Evolutionary conservation across 768 basidiomycete genomes (phyloP).

Genomic region (Termitomyces sp.): DNA sequence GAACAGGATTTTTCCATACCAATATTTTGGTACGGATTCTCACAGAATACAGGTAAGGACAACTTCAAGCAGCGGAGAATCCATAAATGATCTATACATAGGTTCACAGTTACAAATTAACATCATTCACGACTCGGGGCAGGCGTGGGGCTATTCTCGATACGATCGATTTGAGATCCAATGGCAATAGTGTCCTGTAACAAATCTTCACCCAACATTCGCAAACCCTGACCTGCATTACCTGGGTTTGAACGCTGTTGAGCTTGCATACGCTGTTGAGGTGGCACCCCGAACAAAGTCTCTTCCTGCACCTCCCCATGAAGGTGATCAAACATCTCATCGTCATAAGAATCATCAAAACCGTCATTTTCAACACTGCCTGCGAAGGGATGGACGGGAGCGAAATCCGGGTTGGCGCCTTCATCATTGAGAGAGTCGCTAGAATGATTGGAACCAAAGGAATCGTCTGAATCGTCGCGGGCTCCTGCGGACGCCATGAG

Average conservation of each 20-base stretch:
- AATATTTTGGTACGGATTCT: too few species aligned
- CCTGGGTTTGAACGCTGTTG: constrained; percentile 15
- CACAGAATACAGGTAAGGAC: neutral
- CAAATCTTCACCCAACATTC: constrained; percentile 61
- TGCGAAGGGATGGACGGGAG: constrained; percentile 63
- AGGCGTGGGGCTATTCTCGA: constrained; percentile 70
- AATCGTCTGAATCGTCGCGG: constrained; percentile 39
- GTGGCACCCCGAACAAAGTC: constrained; percentile 70
- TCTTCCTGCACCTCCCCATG: constrained; percentile 48
- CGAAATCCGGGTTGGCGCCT: constrained; percentile 33
- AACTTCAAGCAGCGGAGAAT: neutral
- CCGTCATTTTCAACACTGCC: constrained; percentile 36
- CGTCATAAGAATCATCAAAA: constrained; percentile 52
- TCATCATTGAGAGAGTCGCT: constrained; percentile 54
- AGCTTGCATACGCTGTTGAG: constrained; percentile 40
- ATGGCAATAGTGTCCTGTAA: constrained; percentile 64
- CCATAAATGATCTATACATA: too few species aligned
- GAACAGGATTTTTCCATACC: too few species aligned
- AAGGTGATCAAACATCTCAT: constrained; percentile 50
- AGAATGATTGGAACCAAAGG: constrained; percentile 52
- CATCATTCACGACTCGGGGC: constrained; percentile 15
- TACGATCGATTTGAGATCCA: constrained; percentile 49
- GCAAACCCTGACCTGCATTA: constrained; percentile 33
- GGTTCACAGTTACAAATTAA: neutral
- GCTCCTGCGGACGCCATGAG: constrained; percentile 49